Evolutionary conservation across 2,329 filamentous ascomycete genomes (phyloP), one percentile per base, ranked within the genome.

Genomic region (Pestalotiopsis sp.): DNA sequence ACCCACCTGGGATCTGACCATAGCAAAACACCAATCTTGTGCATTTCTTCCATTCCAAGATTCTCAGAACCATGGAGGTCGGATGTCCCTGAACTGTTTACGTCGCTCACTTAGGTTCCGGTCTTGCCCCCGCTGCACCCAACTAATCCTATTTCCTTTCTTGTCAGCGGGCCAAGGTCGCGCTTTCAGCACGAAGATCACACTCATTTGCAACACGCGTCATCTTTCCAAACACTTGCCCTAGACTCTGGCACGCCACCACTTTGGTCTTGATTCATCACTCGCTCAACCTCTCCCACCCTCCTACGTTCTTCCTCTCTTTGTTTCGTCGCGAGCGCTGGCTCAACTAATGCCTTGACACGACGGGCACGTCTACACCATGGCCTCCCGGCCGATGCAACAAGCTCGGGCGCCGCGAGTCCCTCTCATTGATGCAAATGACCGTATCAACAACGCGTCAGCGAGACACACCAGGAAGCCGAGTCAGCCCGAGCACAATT

Each of bases 361-460:
- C 65, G 60, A 27, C 61, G 36, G 23, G 31, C 12, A 38, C 68
- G 69, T 68, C 7, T 60, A 66, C 60, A 67, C 73, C 27, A 77
- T 78, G 75, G 74, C 73, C 70, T 69, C 73, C 64, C 68, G 69
- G 66, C 68, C 69, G 45, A 45, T 49, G 57, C 58, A 69, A 4
- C 66, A 59, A 64, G 61, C 72, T 59, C 74, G 69, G 45, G 36
- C 67, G 62, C 70, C 69, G 40, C 76, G 76, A 58, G 66, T 73
- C 68, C 77, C 77, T 13, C 70, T 79, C 4, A 73, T 72, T 63
- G 77, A 79, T 69, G 73, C 77, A 36, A 78, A 76, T 20, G 70
- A 72, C 49, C 74, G 74, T 11, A 62, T 78, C 31, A 65, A 74
- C 71, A 78, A 77, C 65, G 65, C 72, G 25, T 66, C 74, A 20